phyloP scores from a whole-genome alignment of 257 asterid genomes.

The Vinca minor region DNA sequence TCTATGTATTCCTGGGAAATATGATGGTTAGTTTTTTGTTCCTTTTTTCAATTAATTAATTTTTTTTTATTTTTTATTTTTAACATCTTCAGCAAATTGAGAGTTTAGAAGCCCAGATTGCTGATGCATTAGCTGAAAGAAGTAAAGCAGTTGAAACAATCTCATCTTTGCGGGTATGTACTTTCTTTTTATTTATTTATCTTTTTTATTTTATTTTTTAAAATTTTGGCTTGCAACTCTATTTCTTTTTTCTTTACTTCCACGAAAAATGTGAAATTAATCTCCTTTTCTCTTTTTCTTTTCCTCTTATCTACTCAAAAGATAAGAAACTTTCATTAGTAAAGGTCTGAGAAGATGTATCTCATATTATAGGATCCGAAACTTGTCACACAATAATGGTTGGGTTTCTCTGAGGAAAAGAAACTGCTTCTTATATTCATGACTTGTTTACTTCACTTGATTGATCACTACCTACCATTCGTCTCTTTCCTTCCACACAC shows the following conservation, averaged over 20 bases:
- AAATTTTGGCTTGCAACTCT: conserved; percentile 4
- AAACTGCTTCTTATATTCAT: neutral
- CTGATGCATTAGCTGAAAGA: conserved; percentile 74
- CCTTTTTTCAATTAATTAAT: conserved; percentile 13
- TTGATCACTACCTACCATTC: neutral
- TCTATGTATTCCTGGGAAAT: conserved; percentile 2
- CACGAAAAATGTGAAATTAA: neutral
- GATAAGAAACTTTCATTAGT: neutral
- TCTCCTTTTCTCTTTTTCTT: neutral
- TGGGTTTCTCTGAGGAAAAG: neutral
- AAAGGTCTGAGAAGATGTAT: neutral
- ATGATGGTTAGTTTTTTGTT: neutral
- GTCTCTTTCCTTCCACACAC: neutral
- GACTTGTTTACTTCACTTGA: neutral
- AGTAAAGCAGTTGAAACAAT: conserved; percentile 77
- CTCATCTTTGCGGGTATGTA: conserved; percentile 67
- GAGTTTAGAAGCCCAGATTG: conserved; percentile 71
- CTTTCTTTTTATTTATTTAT: conserved; percentile 17
- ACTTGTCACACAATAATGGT: neutral
- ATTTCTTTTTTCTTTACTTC: conserved; percentile 1
- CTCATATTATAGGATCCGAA: neutral
- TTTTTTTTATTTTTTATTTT: too few relatives aligned
- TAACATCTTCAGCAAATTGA: conserved; percentile 58
- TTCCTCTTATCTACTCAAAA: neutral
- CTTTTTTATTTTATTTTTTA: too few relatives aligned